These are phyloP conservation scores for Acer saccharum DNA, from an alignment of 345 rosid genomes.

Conservation along the genomic window DNA sequence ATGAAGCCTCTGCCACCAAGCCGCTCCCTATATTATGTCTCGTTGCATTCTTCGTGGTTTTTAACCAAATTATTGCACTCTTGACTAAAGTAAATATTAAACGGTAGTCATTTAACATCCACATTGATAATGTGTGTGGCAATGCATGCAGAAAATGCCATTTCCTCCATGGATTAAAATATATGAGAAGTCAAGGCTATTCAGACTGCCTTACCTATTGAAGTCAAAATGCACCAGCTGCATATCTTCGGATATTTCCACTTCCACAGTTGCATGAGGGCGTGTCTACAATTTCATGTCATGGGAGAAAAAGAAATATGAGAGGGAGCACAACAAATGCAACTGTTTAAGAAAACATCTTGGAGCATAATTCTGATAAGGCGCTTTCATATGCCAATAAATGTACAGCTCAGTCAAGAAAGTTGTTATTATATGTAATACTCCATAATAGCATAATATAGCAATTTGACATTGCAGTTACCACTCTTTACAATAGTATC, in stretches of 20 bases:
- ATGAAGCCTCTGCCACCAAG: neutral
- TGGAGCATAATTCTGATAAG: neutral
- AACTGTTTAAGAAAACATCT: neutral
- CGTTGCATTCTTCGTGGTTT: neutral
- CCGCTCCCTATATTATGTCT: neutral
- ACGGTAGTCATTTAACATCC: neutral
- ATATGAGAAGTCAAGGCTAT: neutral
- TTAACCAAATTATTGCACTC: too few relatives aligned
- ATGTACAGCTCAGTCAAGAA: neutral
- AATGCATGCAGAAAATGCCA: neutral
- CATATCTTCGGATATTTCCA: slow-evolving; percentile 99
- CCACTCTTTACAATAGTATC: neutral
- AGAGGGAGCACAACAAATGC: slow-evolving; percentile 19
- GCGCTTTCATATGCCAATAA: neutral
- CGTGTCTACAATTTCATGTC: slow-evolving; percentile 59
- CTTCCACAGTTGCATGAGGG: slow-evolving; percentile 99
- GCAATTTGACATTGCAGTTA: neutral
- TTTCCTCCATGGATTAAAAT: neutral
- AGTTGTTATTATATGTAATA: neutral
- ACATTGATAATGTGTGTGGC: neutral
- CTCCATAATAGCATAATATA: neutral
- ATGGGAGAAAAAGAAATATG: slow-evolving; percentile 9
- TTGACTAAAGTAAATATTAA: too few relatives aligned
- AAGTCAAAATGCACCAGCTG: slow-evolving; percentile 99
- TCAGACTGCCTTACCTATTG: slow-evolving; percentile 60